phyloP scores from a whole-genome alignment of 441 rosid genomes.

The Sinapis alba region DNA sequence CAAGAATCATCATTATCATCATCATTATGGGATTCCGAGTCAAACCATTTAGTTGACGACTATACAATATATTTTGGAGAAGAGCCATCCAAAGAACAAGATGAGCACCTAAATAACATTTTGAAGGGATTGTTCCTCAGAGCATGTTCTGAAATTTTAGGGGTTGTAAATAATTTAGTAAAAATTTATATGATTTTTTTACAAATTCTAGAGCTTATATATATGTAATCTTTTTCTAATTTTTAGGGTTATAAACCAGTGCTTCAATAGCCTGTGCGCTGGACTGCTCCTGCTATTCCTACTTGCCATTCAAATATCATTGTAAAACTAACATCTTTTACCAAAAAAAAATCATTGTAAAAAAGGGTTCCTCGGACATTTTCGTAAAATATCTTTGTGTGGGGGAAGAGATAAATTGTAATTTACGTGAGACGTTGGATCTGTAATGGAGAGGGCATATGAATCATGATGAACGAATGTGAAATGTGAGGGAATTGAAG shows the following conservation, averaged over 20 bases:
- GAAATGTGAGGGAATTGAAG: conserved; percentile 8
- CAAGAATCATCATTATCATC: too few relatives aligned
- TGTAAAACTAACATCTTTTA: too few relatives aligned
- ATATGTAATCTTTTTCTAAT: too few relatives aligned
- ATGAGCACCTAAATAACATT: neutral
- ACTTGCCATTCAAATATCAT: conserved; percentile 6
- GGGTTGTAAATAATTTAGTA: too few relatives aligned
- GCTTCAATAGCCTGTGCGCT: too few relatives aligned
- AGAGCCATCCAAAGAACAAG: neutral
- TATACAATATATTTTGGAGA: neutral
- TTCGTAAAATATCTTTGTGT: neutral
- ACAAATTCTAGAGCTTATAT: too few relatives aligned
- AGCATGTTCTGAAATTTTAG: too few relatives aligned
- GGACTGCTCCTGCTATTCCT: neutral
- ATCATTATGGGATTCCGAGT: too few relatives aligned
- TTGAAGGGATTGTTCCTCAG: neutral
- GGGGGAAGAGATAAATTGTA: conserved; percentile 12
- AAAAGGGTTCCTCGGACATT: neutral
- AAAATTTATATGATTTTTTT: too few relatives aligned
- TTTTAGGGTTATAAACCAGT: too few relatives aligned
- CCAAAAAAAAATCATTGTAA: neutral
- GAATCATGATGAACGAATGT: neutral
- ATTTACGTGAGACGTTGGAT: conserved; percentile 22
- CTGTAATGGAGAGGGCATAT: conserved; percentile 21
- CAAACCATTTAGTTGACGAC: too few relatives aligned